These are phyloP conservation scores for Aquilaria yunnanensis DNA, from an alignment of 345 rosid genomes.

Conservation along the genomic window DNA sequence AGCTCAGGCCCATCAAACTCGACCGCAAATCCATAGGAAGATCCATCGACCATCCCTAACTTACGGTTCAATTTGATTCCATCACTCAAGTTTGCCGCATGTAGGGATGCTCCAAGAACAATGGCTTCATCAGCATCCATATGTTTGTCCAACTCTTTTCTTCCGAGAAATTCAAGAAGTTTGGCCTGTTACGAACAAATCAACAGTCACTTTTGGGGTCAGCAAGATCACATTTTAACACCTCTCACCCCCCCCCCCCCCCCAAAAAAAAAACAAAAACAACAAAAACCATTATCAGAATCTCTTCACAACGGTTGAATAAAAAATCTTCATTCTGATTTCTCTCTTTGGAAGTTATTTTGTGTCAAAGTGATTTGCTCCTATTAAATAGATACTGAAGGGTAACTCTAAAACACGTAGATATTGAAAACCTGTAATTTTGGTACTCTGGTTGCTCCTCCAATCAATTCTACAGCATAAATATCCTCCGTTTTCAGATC, in stretches of 20 bases:
- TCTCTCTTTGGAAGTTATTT: too few species aligned
- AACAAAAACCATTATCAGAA: neutral
- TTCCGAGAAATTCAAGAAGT: slow-evolving; percentile 90
- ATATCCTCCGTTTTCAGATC: slow-evolving; percentile 72
- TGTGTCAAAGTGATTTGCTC: too few species aligned
- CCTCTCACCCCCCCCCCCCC: slow-evolving; percentile 3
- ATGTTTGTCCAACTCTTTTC: slow-evolving; percentile 89
- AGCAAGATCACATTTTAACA: neutral
- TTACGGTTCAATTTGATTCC: slow-evolving; percentile 94
- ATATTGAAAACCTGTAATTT: slow-evolving; percentile 79
- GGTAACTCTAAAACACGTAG: slow-evolving; percentile 6
- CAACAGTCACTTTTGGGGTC: neutral
- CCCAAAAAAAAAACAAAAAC: too few species aligned
- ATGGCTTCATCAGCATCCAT: slow-evolving; percentile 99
- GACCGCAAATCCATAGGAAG: slow-evolving; percentile 67
- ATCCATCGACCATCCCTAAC: slow-evolving; percentile 95
- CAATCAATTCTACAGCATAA: slow-evolving; percentile 87
- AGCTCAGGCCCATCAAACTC: slow-evolving; percentile 79
- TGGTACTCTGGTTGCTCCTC: slow-evolving; percentile 99
- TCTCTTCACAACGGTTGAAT: too few species aligned
- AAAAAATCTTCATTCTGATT: too few species aligned
- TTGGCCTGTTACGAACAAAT: slow-evolving; percentile 49
- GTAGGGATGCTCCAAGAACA: slow-evolving; percentile 89
- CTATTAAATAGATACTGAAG: too few species aligned
- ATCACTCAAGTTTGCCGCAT: slow-evolving; percentile 98